phyloP scores from a whole-genome alignment of 371 early-diverging fungal species.

The Zychaea mexicana region DNA sequence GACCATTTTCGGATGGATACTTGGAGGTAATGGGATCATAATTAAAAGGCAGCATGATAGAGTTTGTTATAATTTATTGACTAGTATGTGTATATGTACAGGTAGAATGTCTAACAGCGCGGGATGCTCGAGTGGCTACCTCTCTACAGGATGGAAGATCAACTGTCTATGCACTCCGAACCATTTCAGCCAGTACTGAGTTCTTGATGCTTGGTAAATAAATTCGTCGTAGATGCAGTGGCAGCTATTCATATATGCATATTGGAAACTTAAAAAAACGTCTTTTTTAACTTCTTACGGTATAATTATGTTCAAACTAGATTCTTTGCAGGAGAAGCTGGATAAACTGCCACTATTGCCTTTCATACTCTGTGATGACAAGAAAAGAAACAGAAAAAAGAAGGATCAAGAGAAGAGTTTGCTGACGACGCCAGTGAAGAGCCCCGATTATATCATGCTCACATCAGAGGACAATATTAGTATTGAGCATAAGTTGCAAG shows the following conservation, averaged over 20 bases:
- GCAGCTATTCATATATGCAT: background rate
- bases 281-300: background rate
- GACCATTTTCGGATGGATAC: slow-evolving; percentile 53
- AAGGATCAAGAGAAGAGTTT: slow-evolving; percentile 6
- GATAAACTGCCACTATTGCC: slow-evolving; percentile 53
- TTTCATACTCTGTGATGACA: slow-evolving; percentile 19
- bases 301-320: too few species aligned
- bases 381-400: slow-evolving; percentile 15
- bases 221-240: background rate
- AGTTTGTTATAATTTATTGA: background rate
- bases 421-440: slow-evolving; percentile 16
- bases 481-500: slow-evolving; percentile 38
- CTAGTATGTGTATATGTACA: background rate
- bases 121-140: slow-evolving; percentile 41
- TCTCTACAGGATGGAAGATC: slow-evolving; percentile 17
- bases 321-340: slow-evolving; percentile 50
- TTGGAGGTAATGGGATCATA: slow-evolving; percentile 42
- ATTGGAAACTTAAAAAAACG: background rate
- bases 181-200: slow-evolving; percentile 69
- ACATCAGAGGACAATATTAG: slow-evolving; percentile 47
- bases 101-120: slow-evolving; percentile 50
- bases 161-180: slow-evolving; percentile 62
- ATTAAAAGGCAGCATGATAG: background rate
- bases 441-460: slow-evolving; percentile 36
- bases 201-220: slow-evolving; percentile 69